Base-by-base conservation (phyloP, 441 rosid species). In the Pelargonium fulgidum region DNA sequence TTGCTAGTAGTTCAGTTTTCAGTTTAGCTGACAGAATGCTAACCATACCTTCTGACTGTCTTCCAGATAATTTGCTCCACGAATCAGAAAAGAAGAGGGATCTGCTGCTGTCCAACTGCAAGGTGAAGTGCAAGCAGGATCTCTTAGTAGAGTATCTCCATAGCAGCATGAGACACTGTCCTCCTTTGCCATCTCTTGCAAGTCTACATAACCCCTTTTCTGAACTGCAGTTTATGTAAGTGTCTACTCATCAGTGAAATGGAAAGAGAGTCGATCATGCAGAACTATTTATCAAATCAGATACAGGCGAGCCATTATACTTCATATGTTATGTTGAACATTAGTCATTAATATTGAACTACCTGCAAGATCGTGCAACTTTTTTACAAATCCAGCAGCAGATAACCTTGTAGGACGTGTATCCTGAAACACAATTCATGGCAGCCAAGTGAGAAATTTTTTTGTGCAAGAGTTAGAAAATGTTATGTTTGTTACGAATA, bases 351-450 rank as follows among this genome's bases (percentile, higher is more conserved):
- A 70, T 74, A 75, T 33, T 45, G 59, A 69, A 71, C 77, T 78
- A 93, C 97, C 99, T 75, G 97, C 91, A 81, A 91, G 91, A 77
- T 87, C 96, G 41, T 91, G 97, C 81, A 93, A 72, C 78, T 88
- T 93, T 78, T 85, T 87, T 75, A 91, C 99, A 75, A 93, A 82
- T 68, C 84, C 87, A 70, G 95, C 85, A 36, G 99, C 95, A 72
- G 87, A 87, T 70, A 86, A 77, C 81, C 79, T 91, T 48, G 88
- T 86, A 75, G 84, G 96, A 65, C 83, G 85, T 12, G 80, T 63
- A 64, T 87, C 97, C 97, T 93, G 88, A 80, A 74, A 76, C 14
- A 17, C 72, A 76, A 81, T 24, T 33, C 4, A 66, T 45, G 65
- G 36, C 29, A 76, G 47, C 68, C 65, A 68, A 61, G 66, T 77